Evolutionary conservation across 768 basidiomycete species (phyloP).

Genomic region (Amylocystis lapponica): DNA sequence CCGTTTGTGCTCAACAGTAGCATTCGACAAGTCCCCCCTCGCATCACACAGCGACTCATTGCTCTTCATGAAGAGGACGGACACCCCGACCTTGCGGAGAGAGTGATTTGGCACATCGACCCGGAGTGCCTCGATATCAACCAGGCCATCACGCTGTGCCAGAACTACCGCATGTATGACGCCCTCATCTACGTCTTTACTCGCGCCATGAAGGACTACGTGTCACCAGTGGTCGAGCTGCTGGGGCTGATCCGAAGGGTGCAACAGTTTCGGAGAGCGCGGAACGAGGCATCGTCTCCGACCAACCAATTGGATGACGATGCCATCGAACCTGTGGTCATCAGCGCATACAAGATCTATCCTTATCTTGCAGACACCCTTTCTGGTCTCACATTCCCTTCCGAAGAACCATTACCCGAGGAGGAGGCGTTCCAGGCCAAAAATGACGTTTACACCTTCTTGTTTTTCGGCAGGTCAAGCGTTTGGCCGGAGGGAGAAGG

Average conservation of each 20-base stretch:
- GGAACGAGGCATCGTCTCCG: conserved; percentile 23
- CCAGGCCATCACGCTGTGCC: conserved; percentile 84
- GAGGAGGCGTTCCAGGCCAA: conserved; percentile 69
- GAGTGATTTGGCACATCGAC: conserved; percentile 94
- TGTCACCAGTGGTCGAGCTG: conserved; percentile 83
- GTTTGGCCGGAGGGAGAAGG: conserved; percentile 73
- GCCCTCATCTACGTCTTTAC: conserved; percentile 94
- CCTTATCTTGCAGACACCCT: conserved; percentile 79
- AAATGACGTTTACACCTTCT: conserved; percentile 67
- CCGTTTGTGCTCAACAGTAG: conserved; percentile 70
- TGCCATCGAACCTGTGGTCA: conserved; percentile 49
- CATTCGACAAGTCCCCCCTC: conserved; percentile 76
- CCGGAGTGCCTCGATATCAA: conserved; percentile 89
- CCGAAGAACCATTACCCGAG: conserved; percentile 60
- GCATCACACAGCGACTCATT: conserved; percentile 81
- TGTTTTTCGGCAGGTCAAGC: conserved; percentile 78
- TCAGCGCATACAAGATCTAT: conserved; percentile 88
- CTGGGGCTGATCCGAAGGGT: conserved; percentile 70
- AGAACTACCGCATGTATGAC: conserved; percentile 80
- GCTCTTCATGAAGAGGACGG: conserved; percentile 67
- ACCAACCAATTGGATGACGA: conserved; percentile 26
- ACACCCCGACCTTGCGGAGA: conserved; percentile 74
- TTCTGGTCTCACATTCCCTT: conserved; percentile 83
- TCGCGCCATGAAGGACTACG: conserved; percentile 80
- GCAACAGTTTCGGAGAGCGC: conserved; percentile 44